Conservation (phyloP, 768 basidiomycete species). For the Lactifluus volemus region DNA sequence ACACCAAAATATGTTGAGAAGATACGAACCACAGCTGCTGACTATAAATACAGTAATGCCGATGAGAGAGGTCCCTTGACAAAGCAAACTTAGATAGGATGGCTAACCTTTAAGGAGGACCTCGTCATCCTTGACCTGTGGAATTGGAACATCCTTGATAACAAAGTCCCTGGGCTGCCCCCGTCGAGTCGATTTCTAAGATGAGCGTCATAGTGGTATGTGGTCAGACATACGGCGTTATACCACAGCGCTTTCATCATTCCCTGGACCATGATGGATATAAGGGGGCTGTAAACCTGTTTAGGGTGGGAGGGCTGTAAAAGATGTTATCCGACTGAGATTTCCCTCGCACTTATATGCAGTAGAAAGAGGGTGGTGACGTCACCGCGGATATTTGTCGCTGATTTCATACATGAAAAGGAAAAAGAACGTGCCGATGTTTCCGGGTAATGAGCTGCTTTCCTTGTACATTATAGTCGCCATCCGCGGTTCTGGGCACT, state of each 20-base stretch:
- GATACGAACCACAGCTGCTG: slow-evolving; percentile 22
- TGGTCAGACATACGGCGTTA: slow-evolving; percentile 38
- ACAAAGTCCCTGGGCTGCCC: slow-evolving; percentile 56
- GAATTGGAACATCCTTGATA: slow-evolving; percentile 59
- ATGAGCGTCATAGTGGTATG: not conserved
- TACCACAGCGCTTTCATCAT: slow-evolving; percentile 75
- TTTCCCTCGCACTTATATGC: not conserved
- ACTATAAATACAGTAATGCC: slow-evolving; percentile 11
- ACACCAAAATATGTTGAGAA: not conserved
- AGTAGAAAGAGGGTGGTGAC: slow-evolving; percentile 6
- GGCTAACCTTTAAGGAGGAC: slow-evolving; percentile 60
- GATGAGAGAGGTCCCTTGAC: not conserved
- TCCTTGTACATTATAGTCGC: too few relatives aligned
- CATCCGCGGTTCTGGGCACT: not conserved
- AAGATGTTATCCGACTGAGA: not conserved
- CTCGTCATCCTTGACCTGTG: slow-evolving; percentile 56
- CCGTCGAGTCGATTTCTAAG: slow-evolving; percentile 14
- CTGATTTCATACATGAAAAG: not conserved
- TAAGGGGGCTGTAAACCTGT: not conserved
- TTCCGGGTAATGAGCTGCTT: too few relatives aligned
- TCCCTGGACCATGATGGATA: slow-evolving; percentile 40
- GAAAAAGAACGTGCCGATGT: not conserved
- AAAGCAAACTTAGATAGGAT: not conserved
- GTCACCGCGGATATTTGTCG: slow-evolving; percentile 3
- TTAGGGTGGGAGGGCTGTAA: not conserved